A percentile compares a stretch with the other conserved stretches of the same genome.
These are phyloP conservation scores for Neoscytalidium dimidiatum DNA, from an alignment of 2,329 filamentous ascomycete species.

Conservation along the genomic window DNA sequence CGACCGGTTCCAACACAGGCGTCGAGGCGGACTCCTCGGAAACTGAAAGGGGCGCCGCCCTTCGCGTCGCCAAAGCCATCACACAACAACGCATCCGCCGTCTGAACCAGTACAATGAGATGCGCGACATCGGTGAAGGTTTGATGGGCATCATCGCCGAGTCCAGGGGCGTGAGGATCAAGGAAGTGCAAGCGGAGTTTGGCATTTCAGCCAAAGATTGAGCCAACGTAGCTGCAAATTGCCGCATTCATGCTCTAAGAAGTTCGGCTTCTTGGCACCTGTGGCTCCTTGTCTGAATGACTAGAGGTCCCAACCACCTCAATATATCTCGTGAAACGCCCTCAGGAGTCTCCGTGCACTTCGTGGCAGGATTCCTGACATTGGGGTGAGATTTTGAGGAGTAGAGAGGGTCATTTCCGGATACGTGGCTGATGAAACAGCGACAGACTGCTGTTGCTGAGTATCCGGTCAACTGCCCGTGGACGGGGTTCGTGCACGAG, in stretches of 20 bases:
- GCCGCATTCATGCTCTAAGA: neutral
- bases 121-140: conserved; percentile 67
- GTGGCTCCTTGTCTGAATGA: neutral
- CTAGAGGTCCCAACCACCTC: neutral
- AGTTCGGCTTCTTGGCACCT: neutral
- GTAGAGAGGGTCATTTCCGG: neutral
- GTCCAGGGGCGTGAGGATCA: conserved; percentile 57
- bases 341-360: neutral
- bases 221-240: conserved; percentile 23
- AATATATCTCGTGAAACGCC: neutral
- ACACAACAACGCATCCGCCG: conserved; percentile 65
- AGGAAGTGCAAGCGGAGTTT: conserved; percentile 52
- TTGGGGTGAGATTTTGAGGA: neutral
- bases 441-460: too few species aligned
- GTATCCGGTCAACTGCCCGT: too few species aligned
- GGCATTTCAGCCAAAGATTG: conserved; percentile 47
- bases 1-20: conserved; percentile 19
- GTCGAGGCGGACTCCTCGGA: neutral
- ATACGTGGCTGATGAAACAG: too few species aligned
- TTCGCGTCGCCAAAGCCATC: conserved; percentile 51
- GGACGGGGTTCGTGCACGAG: too few species aligned
- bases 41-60: conserved; percentile 33
- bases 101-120: conserved; percentile 70
- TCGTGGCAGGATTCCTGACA: neutral
- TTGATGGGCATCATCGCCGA: conserved; percentile 70